Evolutionary conservation across 1,139 yeast species (phyloP), one percentile per base, ranked within the genome.

Genomic region (Zygosaccharomyces sapae): DNA sequence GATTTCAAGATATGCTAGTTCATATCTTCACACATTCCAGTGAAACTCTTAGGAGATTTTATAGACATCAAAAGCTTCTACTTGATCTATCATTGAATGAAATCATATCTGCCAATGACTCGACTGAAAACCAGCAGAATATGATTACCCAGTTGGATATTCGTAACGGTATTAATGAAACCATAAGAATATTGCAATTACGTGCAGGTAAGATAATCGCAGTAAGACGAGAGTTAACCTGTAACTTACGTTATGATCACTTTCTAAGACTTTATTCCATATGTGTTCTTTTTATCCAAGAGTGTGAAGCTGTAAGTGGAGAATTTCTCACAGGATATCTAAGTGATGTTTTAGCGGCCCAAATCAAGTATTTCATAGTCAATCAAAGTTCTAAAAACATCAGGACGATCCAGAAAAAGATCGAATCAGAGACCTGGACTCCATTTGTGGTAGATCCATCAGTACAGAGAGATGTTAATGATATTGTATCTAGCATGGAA

Each of bases 301-400:
- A 88, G 62, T 87, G 96, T 65, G 98, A 92, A 64, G 73, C 82
- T 10, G 79, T 90, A 5, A 81, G 88, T 40, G 97, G 96, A 0
- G 82, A 81, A 25, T 76, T 80, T 38, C 75, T 79, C 12, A 75
- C 80, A 1, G 79, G 79, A 46, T 76, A 79, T 12, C 70, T 90
- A 40, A 79, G 83, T 47, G 87, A 82, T 47, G 78, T 83, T 65
- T 68, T 87, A 18, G 77, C 76, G n/a, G 75, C 76, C 42, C 96
- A 87, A 56, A 73, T 85, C 7, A 78, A 75, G 48, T 76, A 76
- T 51, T 89, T 80, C 59, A 69, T 81, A 38, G 74, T 73, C 41
- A 71, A 81, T 39, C 76, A 77, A 57, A 89, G 85, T 57, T 74
- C 75, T 49, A 71, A 73, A 16, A 71, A 77, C 29, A 64, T 80